phyloP scores from a whole-genome alignment of 2,329 filamentous ascomycete species.

The Conoideocrella luteorostrata region DNA sequence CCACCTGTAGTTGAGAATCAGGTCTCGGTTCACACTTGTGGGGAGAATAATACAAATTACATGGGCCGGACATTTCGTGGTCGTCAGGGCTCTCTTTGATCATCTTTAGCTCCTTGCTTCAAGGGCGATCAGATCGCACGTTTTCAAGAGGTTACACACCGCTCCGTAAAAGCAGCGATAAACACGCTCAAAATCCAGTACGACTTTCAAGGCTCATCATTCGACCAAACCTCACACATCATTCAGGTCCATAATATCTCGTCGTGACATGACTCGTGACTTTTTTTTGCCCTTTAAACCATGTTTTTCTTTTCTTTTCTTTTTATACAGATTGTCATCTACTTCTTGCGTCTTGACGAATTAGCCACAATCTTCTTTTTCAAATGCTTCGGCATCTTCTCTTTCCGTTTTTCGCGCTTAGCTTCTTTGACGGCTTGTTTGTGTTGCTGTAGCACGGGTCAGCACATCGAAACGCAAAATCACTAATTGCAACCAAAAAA shows the following conservation, averaged over 20 bases:
- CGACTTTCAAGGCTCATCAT: conserved; percentile 41
- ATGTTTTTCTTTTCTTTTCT: conserved; percentile 2
- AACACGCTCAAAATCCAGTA: conserved; percentile 20
- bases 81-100: conserved; percentile 49
- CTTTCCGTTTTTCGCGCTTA: conserved; percentile 85
- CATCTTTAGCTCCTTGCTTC: conserved; percentile 15
- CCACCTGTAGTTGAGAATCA: no score
- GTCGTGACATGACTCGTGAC: background rate
- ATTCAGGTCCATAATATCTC: background rate
- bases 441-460: conserved; percentile 47
- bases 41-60: no score
- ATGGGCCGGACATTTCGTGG: no score
- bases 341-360: conserved; percentile 58
- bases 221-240: conserved; percentile 27
- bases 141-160: conserved; percentile 32
- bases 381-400: conserved; percentile 92
- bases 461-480: conserved; percentile 9
- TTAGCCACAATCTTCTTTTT: conserved; percentile 80
- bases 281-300: background rate
- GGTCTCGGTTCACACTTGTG: no score
- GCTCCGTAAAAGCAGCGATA: conserved; percentile 11
- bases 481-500: background rate
- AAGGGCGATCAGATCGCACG: conserved; percentile 7
- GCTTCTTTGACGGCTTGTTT: conserved; percentile 92
- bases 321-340: conserved; percentile 17